Conservation (phyloP, 169 alveolate species). For the Plasmodium chabaudi region DNA sequence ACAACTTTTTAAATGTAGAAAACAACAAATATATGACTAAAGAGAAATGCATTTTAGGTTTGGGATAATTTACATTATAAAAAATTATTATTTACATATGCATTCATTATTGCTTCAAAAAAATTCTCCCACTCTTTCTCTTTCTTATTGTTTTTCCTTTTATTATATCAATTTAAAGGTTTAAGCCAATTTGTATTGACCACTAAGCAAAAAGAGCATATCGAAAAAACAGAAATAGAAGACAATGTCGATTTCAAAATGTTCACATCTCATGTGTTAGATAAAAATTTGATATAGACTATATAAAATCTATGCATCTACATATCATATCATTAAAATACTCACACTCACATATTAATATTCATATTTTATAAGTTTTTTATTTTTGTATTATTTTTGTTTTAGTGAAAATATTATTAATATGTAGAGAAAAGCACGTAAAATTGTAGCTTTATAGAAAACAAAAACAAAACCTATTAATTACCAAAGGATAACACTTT, state of each 20-base stretch:
- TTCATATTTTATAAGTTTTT: not conserved
- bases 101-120: too few species aligned
- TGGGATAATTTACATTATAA: not conserved
- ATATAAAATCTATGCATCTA: too few species aligned
- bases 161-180: constrained; percentile 22
- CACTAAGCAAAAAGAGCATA: constrained; percentile 57
- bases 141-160: not conserved
- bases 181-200: constrained; percentile 68
- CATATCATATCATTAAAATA: not conserved
- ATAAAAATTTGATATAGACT: not conserved
- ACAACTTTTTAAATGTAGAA: constrained; percentile 51
- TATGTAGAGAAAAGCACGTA: not conserved
- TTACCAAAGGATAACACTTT: too few species aligned
- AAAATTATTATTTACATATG: not conserved
- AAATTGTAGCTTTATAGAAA: not conserved
- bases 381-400: constrained; percentile 20
- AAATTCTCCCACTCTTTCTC: not conserved
- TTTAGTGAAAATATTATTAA: constrained; percentile 18
- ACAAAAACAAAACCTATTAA: not conserved
- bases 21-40: constrained; percentile 58
- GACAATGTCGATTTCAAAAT: constrained; percentile 26
- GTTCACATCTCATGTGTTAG: constrained; percentile 70
- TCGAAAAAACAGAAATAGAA: constrained; percentile 43
- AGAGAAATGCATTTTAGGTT: constrained; percentile 71
- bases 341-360: not conserved